Conservation (phyloP, 306 rosid genomes). For the Acacia crassicarpa region DNA sequence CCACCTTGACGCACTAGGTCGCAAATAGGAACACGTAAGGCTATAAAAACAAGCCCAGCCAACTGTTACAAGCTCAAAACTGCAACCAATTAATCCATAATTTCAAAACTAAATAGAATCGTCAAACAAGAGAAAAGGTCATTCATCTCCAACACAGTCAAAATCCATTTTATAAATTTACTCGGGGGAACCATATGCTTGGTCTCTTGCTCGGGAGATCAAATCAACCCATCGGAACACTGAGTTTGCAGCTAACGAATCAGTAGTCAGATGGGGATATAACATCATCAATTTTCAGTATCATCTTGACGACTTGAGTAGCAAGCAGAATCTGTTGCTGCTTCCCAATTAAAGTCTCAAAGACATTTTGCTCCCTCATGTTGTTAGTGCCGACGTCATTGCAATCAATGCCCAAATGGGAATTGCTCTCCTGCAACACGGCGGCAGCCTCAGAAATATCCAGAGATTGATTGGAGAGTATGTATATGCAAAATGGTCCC, state of each 20-base stretch:
- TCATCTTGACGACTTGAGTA: constrained; percentile 98
- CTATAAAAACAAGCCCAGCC: neutral
- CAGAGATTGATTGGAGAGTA: neutral
- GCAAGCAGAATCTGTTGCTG: constrained; percentile 92
- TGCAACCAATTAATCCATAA: neutral
- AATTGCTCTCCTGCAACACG: constrained; percentile 69
- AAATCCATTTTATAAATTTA: constrained; percentile 39
- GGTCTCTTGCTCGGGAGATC: constrained; percentile 28
- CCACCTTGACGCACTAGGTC: neutral
- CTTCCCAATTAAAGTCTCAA: constrained; percentile 93
- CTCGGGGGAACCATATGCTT: constrained; percentile 21
- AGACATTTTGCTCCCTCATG: constrained; percentile 90
- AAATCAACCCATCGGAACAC: constrained; percentile 27
- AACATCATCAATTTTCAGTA: constrained; percentile 92
- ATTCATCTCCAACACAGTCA: constrained; percentile 34
- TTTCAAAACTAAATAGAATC: neutral
- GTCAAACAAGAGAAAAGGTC: constrained; percentile 16
- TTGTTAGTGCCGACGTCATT: constrained; percentile 89
- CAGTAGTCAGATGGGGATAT: constrained; percentile 72
- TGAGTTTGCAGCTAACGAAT: constrained; percentile 18
- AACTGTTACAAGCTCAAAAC: neutral
- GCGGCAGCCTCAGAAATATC: constrained; percentile 9
- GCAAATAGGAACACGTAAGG: neutral
- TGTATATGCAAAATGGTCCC: neutral
- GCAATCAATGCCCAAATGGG: constrained; percentile 85